phyloP scores from a whole-genome alignment of 176 grass and related monocot species.

The Ananas comosus region DNA sequence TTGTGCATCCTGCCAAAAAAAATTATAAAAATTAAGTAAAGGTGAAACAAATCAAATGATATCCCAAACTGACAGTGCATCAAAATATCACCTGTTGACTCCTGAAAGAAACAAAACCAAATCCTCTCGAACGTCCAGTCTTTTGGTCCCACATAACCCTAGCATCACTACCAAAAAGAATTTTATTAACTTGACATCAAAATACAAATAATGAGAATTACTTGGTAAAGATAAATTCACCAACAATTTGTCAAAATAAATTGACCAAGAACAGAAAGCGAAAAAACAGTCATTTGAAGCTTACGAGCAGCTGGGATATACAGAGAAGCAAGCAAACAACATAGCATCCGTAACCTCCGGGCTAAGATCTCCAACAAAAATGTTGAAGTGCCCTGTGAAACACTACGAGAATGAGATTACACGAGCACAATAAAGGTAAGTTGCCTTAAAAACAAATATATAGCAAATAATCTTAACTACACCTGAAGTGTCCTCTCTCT shows the following conservation, averaged over 20 bases:
- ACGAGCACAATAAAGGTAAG: neutral
- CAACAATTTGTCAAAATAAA: slow-evolving; percentile 1
- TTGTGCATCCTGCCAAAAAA: slow-evolving; percentile 79
- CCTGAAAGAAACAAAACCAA: slow-evolving; percentile 98
- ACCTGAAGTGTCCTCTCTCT: slow-evolving; percentile 99
- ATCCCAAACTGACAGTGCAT: neutral
- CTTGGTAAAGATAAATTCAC: neutral
- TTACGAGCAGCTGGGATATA: slow-evolving; percentile 87
- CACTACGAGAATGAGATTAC: slow-evolving; percentile 2
- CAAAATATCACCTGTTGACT: slow-evolving; percentile 60
- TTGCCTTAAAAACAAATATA: slow-evolving; percentile 16
- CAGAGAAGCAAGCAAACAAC: slow-evolving; percentile 82
- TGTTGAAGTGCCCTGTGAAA: slow-evolving; percentile 75
- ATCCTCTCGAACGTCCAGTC: slow-evolving; percentile 88
- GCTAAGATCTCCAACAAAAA: slow-evolving; percentile 97
- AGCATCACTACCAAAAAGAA: slow-evolving; percentile 63
- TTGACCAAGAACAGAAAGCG: neutral
- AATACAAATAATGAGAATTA: neutral
- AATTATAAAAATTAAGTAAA: slow-evolving; percentile 17
- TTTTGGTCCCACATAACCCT: slow-evolving; percentile 99
- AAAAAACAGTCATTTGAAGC: slow-evolving; percentile 12
- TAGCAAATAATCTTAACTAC: slow-evolving; percentile 15
- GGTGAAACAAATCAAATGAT: neutral
- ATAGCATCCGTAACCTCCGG: slow-evolving; percentile 92
- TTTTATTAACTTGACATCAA: slow-evolving; percentile 8